Conservation (phyloP, 2,329 filamentous ascomycete genomes). For the Aspergillus sp. region DNA sequence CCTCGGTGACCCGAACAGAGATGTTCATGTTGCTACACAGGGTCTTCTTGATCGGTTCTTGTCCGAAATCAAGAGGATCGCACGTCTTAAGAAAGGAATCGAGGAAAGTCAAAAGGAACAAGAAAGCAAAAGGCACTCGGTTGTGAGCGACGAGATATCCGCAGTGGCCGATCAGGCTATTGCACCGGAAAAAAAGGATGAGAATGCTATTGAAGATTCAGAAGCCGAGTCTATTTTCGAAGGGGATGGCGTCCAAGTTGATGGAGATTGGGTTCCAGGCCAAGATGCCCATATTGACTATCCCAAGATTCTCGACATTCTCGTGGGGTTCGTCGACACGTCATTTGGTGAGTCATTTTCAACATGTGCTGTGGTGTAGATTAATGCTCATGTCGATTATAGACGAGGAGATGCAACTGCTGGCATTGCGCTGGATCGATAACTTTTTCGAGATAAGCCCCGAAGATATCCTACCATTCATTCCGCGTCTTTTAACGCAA, state of each 20-base stretch:
- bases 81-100: conserved; percentile 84
- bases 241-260: conserved; percentile 51
- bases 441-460: conserved; percentile 95
- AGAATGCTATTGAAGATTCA: conserved; percentile 48
- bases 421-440: conserved; percentile 89
- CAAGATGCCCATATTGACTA: conserved; percentile 96
- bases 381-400: conserved; percentile 13
- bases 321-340: conserved; percentile 81
- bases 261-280: conserved; percentile 94
- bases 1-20: conserved; percentile 78
- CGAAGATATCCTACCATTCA: conserved; percentile 90
- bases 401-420: conserved; percentile 88
- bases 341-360: conserved; percentile 52
- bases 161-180: conserved; percentile 42
- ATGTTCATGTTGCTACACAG: conserved; percentile 93
- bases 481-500: conserved; percentile 82
- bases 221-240: conserved; percentile 41
- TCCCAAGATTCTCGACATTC: conserved; percentile 79
- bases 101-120: conserved; percentile 69
- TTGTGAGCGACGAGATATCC: conserved; percentile 61
- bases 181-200: conserved; percentile 36
- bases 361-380: conserved; percentile 17
- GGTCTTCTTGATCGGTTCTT: conserved; percentile 82
- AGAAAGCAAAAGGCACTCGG: conserved; percentile 60
- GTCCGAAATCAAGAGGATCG: conserved; percentile 87